Conservation (phyloP, 352 stramenopile species). For the Globisporangium sylvaticum region DNA sequence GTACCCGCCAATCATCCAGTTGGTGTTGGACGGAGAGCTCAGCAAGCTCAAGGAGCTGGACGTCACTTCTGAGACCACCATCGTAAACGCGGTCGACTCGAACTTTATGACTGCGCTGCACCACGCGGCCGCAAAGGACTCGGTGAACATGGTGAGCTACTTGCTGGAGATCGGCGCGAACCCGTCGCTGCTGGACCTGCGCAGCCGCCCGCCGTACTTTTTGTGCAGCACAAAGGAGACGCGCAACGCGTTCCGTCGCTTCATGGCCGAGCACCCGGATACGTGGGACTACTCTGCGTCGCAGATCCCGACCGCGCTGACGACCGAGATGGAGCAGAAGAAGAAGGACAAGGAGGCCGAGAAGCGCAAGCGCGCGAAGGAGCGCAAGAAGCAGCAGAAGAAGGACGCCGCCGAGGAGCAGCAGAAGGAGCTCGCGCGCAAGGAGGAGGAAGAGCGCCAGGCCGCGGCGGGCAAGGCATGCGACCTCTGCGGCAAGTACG, state of each 20-base stretch:
- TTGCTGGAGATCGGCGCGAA: constrained; percentile 84
- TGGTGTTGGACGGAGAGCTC: constrained; percentile 31
- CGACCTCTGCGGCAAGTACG: constrained; percentile 78
- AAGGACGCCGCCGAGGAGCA: constrained; percentile 65
- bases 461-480: constrained; percentile 70
- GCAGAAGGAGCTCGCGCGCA: constrained; percentile 54
- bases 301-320: constrained; percentile 73
- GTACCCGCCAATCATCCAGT: constrained; percentile 36
- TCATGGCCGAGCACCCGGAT: constrained; percentile 77
- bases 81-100: constrained; percentile 51
- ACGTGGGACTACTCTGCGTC: constrained; percentile 68
- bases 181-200: constrained; percentile 78
- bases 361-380: constrained; percentile 82
- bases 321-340: constrained; percentile 79
- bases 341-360: constrained; percentile 85
- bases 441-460: constrained; percentile 68
- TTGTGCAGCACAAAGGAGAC: constrained; percentile 85
- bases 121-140: constrained; percentile 51
- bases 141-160: constrained; percentile 45
- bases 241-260: constrained; percentile 90
- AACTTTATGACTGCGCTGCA: constrained; percentile 80
- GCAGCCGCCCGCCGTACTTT: constrained; percentile 86
- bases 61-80: constrained; percentile 19
- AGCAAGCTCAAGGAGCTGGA: constrained; percentile 33
- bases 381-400: constrained; percentile 91